Evolutionary conservation across 2,329 filamentous ascomycete genomes (phyloP).

Genomic region (Scedosporium dehoogii): DNA sequence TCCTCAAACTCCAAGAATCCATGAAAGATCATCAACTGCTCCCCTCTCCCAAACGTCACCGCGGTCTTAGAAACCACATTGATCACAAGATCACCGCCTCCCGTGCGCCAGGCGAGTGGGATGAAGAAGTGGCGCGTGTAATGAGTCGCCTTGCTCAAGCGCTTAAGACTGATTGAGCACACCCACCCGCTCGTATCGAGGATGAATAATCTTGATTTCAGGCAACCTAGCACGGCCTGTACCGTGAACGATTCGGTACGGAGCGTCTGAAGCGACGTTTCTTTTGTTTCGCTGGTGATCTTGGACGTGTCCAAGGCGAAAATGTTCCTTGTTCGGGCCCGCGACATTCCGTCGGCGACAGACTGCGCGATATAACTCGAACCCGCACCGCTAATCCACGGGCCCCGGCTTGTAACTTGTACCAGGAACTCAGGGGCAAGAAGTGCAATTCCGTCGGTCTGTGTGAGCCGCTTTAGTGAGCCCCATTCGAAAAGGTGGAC

Average conservation of each 20-base stretch:
- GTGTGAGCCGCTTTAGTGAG: not conserved
- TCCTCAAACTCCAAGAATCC: slow-evolving; percentile 14
- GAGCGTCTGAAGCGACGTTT: not conserved
- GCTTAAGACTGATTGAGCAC: slow-evolving; percentile 12
- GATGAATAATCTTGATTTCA: slow-evolving; percentile 11
- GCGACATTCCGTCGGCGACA: not conserved
- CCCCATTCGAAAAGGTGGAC: not conserved
- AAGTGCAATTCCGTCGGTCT: not conserved
- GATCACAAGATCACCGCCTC: slow-evolving; percentile 7
- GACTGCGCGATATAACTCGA: not conserved
- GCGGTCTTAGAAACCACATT: slow-evolving; percentile 1
- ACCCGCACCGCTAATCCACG: not conserved
- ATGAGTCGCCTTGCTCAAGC: not conserved
- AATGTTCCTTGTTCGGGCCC: not conserved
- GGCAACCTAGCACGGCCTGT: slow-evolving; percentile 9
- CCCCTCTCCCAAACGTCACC: slow-evolving; percentile 12
- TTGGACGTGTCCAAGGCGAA: not conserved
- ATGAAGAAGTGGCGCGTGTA: slow-evolving; percentile 15
- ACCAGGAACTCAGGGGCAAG: slow-evolving; percentile 8
- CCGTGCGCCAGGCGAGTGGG: slow-evolving; percentile 13
- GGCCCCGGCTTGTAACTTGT: not conserved
- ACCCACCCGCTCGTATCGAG: slow-evolving; percentile 13
- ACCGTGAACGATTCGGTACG: not conserved
- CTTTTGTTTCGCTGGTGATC: not conserved
- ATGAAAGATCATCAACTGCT: slow-evolving; percentile 12